Evolutionary conservation across 1,139 yeast genomes (phyloP).

Genomic region (Kodamaea sp.): DNA sequence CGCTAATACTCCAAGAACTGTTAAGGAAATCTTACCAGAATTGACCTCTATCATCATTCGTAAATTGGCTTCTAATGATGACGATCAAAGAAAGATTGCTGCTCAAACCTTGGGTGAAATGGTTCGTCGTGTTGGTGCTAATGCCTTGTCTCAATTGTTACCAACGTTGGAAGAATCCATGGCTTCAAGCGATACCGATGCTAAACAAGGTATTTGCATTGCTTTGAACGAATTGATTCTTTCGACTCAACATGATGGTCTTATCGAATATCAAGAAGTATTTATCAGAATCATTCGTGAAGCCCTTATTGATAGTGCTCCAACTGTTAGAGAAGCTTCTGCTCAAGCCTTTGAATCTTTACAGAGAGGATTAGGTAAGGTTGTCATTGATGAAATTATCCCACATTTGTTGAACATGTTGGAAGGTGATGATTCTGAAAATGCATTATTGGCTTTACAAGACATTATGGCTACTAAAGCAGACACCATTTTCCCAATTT

Average conservation of each 20-base stretch:
- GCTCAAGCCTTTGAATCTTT: constrained; percentile 87
- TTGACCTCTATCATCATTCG: constrained; percentile 77
- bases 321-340: constrained; percentile 82
- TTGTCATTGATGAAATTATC: constrained; percentile 81
- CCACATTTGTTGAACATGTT: constrained; percentile 77
- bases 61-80: constrained; percentile 77
- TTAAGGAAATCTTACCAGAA: constrained; percentile 85
- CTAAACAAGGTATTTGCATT: constrained; percentile 94
- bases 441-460: constrained; percentile 82
- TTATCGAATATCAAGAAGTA: constrained; percentile 61
- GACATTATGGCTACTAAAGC: constrained; percentile 92
- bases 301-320: constrained; percentile 72
- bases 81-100: constrained; percentile 78
- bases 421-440: constrained; percentile 63
- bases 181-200: constrained; percentile 62
- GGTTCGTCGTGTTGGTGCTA: constrained; percentile 92
- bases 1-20: constrained; percentile 93
- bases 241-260: constrained; percentile 63
- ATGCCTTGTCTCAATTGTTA: constrained; percentile 76
- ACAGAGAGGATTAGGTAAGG: constrained; percentile 77
- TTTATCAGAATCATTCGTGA: constrained; percentile 74
- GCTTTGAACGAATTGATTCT: constrained; percentile 83
- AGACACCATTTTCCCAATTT: constrained; percentile 88
- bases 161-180: constrained; percentile 79
- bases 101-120: constrained; percentile 94